phyloP scores from a whole-genome alignment of 371 early-diverging fungal species.

The Fennellomyces sp. region DNA sequence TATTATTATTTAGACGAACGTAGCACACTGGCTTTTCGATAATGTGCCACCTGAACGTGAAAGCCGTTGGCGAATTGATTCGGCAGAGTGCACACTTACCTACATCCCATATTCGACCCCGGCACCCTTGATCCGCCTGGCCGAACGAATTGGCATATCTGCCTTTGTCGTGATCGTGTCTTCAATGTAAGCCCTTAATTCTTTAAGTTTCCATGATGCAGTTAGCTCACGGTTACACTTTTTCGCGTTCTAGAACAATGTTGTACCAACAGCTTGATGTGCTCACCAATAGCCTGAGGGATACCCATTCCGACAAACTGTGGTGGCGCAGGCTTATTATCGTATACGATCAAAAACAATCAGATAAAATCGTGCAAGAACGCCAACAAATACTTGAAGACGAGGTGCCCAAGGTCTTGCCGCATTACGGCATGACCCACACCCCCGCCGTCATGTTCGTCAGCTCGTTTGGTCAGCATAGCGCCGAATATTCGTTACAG shows the following conservation, averaged over 20 bases:
- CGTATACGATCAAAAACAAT: not conserved
- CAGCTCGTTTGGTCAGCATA: not conserved
- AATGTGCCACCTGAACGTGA: not conserved
- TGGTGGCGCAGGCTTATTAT: not conserved
- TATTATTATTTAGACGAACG: not conserved
- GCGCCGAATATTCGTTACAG: constrained; percentile 2
- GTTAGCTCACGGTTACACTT: no score
- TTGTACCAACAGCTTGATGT: not conserved
- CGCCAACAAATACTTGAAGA: constrained; percentile 2
- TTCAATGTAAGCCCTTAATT: not conserved
- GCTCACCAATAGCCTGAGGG: not conserved
- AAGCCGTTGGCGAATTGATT: not conserved
- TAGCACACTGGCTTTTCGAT: not conserved
- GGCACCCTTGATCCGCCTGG: not conserved
- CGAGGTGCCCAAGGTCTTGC: constrained; percentile 5
- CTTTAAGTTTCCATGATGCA: no score
- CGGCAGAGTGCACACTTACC: not conserved
- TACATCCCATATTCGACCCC: not conserved
- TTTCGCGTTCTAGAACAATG: not conserved
- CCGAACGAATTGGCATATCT: not conserved
- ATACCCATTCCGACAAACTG: not conserved
- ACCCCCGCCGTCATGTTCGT: constrained; percentile 14
- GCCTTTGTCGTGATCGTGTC: not conserved
- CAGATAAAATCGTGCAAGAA: not conserved
- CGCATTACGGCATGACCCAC: constrained; percentile 1